A percentile compares a stretch with the other conserved stretches of the same genome.
Evolutionary conservation across 805 yeast species (phyloP).

Genomic region (Pichia sporocuriosa): DNA sequence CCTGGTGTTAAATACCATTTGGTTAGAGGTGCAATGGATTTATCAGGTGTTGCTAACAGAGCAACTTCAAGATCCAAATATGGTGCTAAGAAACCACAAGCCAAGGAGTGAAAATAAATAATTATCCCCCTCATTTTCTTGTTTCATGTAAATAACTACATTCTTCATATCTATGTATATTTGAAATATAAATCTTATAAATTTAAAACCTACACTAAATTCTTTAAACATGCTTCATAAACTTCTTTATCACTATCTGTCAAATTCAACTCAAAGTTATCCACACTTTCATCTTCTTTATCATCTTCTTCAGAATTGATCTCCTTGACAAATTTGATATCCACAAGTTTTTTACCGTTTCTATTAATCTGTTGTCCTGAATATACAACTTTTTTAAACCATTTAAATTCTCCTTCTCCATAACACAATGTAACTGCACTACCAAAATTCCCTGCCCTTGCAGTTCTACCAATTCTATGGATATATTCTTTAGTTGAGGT

Average conservation of each 20-base stretch:
- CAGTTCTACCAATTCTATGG: slow-evolving; percentile 95
- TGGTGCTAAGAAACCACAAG: slow-evolving; percentile 81
- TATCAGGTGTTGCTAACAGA: slow-evolving; percentile 93
- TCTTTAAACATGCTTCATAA: slow-evolving; percentile 40
- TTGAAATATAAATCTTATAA: too few species aligned
- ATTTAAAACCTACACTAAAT: neutral
- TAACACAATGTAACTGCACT: slow-evolving; percentile 64
- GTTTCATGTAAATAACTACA: slow-evolving; percentile 8
- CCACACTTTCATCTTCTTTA: slow-evolving; percentile 6
- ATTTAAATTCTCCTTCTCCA: slow-evolving; percentile 72
- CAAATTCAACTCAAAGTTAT: slow-evolving; percentile 24
- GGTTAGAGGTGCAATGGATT: slow-evolving; percentile 88
- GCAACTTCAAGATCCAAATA: slow-evolving; percentile 84
- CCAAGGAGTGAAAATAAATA: slow-evolving; percentile 25
- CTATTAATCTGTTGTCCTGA: slow-evolving; percentile 49
- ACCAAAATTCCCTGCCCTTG: slow-evolving; percentile 83
- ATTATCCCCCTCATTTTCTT: neutral
- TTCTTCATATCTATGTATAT: neutral
- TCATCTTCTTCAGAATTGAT: slow-evolving; percentile 4
- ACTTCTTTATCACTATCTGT: slow-evolving; percentile 31
- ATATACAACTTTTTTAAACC: slow-evolving; percentile 44
- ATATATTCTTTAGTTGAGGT: slow-evolving; percentile 84
- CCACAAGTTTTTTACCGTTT: slow-evolving; percentile 30
- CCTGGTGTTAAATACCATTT: slow-evolving; percentile 97
- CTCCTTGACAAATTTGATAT: slow-evolving; percentile 28